Base-by-base conservation (phyloP, 2,329 filamentous ascomycete species). In the Colletotrichum lupini region DNA sequence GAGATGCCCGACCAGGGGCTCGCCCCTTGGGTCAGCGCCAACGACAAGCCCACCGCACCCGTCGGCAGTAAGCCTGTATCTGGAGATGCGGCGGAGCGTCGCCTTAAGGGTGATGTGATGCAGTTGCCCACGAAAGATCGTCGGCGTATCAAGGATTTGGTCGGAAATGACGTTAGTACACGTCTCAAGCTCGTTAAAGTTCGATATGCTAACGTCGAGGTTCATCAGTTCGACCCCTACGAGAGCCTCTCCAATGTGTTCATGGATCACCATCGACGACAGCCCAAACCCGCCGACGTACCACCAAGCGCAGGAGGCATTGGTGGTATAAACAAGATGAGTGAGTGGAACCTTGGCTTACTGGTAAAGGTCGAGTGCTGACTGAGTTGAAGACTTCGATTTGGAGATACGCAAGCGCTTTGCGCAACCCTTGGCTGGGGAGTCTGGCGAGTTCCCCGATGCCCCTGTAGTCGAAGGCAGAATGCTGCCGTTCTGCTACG, bases 401-500 rank as follows among this genome's bases (percentile, higher is more conserved):
- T 80, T 92, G 22, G 92, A 93, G 76, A 92, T 93, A 73, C 86
- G 89, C 73, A 93, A 92, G 81, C 87, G 90, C 75, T 93, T 88
- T 79, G 85, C 88, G 14, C 90, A 90, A 74, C 91, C 91, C 3
- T 81, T 93, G 14, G 91, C 91, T 4, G 85, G 91, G 49, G 92
- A 93, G 79, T 92, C 91, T 0, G 91, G 91, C 68, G 92, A 93
- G 77, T 93, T 93, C 74, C 92, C 92, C 14, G 92, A 93, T 76
- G 85, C 87, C n/a, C 85, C 87, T 68, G 87, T 88, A 72, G 91
- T 93, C 67, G 89, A 91, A 68, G 86, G 88, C 14, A 87, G 91
- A 57, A 92, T 93, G 90, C 84, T 92, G 14, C 91, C 92, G 0
- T 90, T 92, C 64, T 93, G 91, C 79, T 93, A 92, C 79, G 91